These are phyloP conservation scores for Actinomucor elegans DNA, from an alignment of 371 early-diverging fungal genomes.

Conservation along the genomic window DNA sequence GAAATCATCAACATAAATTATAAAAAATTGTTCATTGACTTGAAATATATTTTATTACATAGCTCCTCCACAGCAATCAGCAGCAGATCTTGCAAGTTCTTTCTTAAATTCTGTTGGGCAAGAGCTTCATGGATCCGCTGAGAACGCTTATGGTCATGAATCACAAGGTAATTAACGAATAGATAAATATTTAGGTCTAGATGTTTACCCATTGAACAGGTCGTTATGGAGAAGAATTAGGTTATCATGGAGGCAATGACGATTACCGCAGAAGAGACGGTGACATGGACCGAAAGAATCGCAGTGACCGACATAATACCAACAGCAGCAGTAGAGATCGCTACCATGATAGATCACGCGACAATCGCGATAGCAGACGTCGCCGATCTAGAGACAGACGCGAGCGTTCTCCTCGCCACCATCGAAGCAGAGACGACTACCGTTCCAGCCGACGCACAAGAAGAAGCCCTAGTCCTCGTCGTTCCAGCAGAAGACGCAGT, in stretches of 20 bases:
- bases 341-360: slow-evolving; percentile 46
- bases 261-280: slow-evolving; percentile 24
- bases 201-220: slow-evolving; percentile 1
- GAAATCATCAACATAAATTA: not conserved
- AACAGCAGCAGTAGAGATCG: slow-evolving; percentile 52
- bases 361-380: slow-evolving; percentile 37
- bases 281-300: slow-evolving; percentile 18
- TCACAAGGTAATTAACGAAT: slow-evolving; percentile 13
- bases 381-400: slow-evolving; percentile 39
- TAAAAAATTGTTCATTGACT: not conserved
- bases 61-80: slow-evolving; percentile 24
- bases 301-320: slow-evolving; percentile 38
- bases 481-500: slow-evolving; percentile 47
- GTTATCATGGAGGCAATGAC: slow-evolving; percentile 16
- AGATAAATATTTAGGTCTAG: not conserved
- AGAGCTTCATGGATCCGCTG: slow-evolving; percentile 30
- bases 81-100: slow-evolving; percentile 46
- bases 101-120: slow-evolving; percentile 50
- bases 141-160: slow-evolving; percentile 23
- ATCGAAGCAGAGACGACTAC: slow-evolving; percentile 33
- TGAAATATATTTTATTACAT: not conserved
- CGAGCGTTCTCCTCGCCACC: slow-evolving; percentile 36
- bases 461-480: slow-evolving; percentile 40
- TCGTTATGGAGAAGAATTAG: slow-evolving; percentile 14
- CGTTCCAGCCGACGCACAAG: slow-evolving; percentile 32